Base-by-base conservation (phyloP, 2,329 filamentous ascomycete genomes). In the Neurospora crassa region DNA sequence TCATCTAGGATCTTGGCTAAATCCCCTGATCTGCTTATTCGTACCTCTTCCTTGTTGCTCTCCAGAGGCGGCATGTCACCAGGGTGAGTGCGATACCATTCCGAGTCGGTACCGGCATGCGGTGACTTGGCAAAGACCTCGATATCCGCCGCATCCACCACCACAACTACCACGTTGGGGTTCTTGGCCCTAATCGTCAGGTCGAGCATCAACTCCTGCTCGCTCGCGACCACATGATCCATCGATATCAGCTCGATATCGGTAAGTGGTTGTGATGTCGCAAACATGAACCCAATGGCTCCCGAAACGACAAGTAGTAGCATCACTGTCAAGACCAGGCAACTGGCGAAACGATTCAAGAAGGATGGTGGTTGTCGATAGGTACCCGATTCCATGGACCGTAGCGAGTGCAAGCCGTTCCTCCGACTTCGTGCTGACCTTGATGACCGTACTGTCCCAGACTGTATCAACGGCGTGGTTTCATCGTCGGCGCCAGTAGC, bases 51-150 rank as follows among this genome's bases (percentile, higher is more conserved):
- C 7, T 20, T 24, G 29, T 42, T 71, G 70, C 69, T 70, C 6
- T 70, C 71, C 34, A 70, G 71, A 3, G 70, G 71, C 2, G 72
- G 40, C 74, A 70, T 78, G 74, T 59, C 78, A 45, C 78, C 78
- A 2, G 76, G 75, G 59, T 80, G 75, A 40, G 84, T 83, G 24
- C 84, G 83, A 85, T 87, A 86, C 87, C 88, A 89, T 77, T 88
- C 85, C 37, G 84, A 86, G 76, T 89, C 88, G 8, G 85, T 86
- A n/a, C 92, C 92, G 14, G 95, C 92, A 78, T 95, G 92, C 72
- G 92, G 93, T 72, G 94, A 97, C 81, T 96, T 97, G 40, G 96
- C 96, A 80, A 98, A 98, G 41, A 99, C 88, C 77, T 96, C 94
- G 71, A 98, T 86, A 79, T 98, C 94, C 78, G 96, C 91, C 67